Base-by-base conservation (phyloP, 192 early-diverging fungal genomes). In the Backusella psychrophila region DNA sequence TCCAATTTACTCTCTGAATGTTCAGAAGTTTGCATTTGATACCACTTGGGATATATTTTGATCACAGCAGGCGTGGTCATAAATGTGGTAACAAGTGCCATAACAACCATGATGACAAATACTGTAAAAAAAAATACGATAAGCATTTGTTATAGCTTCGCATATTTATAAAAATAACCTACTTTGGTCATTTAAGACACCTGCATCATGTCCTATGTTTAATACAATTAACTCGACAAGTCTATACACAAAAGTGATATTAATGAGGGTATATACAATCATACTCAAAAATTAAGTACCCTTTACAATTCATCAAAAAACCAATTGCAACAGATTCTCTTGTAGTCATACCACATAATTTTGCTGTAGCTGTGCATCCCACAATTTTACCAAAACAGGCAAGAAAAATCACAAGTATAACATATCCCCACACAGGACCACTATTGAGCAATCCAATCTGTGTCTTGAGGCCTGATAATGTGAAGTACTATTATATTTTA, bases 201-300 rank as follows among this genome's bases (percentile, higher is more conserved):
- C 89, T 0, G 95, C 94, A 35, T 94, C 84, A 75, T 92, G 85
- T 8, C 97, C 96, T 70, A 98, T 90, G 83, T 98, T 98, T 8
- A 98, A 89, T 33, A 98, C 95, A 69, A 98, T 97, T 12, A 98
- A 85, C 80, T 98, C 97, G 21, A 98, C 95, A 36, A 98, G 86
- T 38, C 93, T 90, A 68, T 23, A 69, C 3, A 21, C 17, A 53
- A n/a, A 53, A 3, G 17, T 53, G n/a, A 0, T 1, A 21, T 23
- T 8, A 53, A 8, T 53, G 21, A 53, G 6, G 19, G 23, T 15
- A 4, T 21, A 6, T 8, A 21, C 1, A 53, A 23, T 53, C 2
- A 53, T 6, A 21, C 21, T 6, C 19, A 2, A 21, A 53, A 53
- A 53, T 7, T 53, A 71, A 52, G 66, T 73, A 81, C 82, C 96